Evolutionary conservation across 768 basidiomycete genomes (phyloP).

Genomic region (Hericium erinaceus): DNA sequence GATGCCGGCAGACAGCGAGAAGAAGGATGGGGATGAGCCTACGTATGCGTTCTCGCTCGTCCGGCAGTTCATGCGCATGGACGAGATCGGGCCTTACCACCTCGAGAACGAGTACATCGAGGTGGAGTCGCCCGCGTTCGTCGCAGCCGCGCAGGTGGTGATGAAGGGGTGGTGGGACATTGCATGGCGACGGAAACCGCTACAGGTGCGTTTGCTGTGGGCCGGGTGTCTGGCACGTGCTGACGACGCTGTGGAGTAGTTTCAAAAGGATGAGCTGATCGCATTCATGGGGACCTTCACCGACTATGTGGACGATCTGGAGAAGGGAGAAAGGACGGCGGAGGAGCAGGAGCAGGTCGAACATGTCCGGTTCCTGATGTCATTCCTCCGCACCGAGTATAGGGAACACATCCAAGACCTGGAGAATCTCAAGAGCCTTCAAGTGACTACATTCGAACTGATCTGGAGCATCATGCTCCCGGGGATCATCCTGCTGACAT

Average conservation of each 20-base stretch:
- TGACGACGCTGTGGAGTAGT: background rate
- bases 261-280: background rate
- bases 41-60: background rate
- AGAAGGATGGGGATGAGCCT: background rate
- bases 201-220: background rate
- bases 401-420: background rate
- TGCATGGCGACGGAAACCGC: background rate
- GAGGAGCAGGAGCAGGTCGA: background rate
- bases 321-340: background rate
- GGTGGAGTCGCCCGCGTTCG: background rate
- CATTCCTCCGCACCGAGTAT: background rate
- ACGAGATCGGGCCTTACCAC: background rate
- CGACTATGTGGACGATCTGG: background rate
- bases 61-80: background rate
- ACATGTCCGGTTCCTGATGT: background rate
- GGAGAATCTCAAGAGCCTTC: background rate
- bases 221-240: background rate
- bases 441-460: background rate
- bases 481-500: background rate
- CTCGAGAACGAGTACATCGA: background rate
- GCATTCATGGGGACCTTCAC: background rate
- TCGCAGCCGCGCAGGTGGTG: background rate
- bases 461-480: background rate
- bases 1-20: background rate
- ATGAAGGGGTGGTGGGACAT: background rate